Evolutionary conservation across 495 filamentous ascomycete species (phyloP).

Genomic region (Tuber umbilicatum): DNA sequence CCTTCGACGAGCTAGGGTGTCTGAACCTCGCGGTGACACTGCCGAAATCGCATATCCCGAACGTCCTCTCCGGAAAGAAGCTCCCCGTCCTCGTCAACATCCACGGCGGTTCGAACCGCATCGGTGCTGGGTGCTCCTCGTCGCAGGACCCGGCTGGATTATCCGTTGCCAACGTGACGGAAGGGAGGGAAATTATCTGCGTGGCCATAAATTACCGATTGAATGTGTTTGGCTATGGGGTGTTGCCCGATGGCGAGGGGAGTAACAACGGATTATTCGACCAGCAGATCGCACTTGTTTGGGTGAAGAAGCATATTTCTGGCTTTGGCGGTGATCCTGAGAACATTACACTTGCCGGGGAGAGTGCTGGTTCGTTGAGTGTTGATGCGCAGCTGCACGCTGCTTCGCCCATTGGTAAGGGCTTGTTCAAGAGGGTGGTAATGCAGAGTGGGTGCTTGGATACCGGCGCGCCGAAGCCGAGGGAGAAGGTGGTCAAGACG

Average conservation of each 20-base stretch:
- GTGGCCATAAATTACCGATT: slow-evolving; percentile 13
- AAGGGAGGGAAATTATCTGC: slow-evolving; percentile 5
- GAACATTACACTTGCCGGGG: slow-evolving; percentile 54
- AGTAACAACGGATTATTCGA: slow-evolving; percentile 57
- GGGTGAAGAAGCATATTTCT: slow-evolving; percentile 60
- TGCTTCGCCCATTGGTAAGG: slow-evolving; percentile 1
- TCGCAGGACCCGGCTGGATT: slow-evolving; percentile 3
- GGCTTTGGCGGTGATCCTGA: slow-evolving; percentile 62
- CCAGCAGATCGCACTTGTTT: slow-evolving; percentile 59
- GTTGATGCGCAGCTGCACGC: slow-evolving; percentile 6
- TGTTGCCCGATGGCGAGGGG: slow-evolving; percentile 5
- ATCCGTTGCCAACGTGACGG: neutral
- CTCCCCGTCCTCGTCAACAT: slow-evolving; percentile 21
- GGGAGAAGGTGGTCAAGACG: neutral
- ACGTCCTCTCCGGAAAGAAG: neutral
- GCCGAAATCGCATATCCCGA: neutral
- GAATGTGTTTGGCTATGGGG: slow-evolving; percentile 13
- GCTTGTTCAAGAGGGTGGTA: slow-evolving; percentile 10
- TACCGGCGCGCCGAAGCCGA: neutral
- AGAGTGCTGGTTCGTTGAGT: slow-evolving; percentile 45
- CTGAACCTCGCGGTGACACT: neutral
- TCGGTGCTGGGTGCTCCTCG: neutral
- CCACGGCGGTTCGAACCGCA: slow-evolving; percentile 7
- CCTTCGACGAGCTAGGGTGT: neutral
- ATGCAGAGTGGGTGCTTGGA: slow-evolving; percentile 10